Evolutionary conservation across 139 green algal genomes (phyloP).

Genomic region (Coccomyxa sp.): DNA sequence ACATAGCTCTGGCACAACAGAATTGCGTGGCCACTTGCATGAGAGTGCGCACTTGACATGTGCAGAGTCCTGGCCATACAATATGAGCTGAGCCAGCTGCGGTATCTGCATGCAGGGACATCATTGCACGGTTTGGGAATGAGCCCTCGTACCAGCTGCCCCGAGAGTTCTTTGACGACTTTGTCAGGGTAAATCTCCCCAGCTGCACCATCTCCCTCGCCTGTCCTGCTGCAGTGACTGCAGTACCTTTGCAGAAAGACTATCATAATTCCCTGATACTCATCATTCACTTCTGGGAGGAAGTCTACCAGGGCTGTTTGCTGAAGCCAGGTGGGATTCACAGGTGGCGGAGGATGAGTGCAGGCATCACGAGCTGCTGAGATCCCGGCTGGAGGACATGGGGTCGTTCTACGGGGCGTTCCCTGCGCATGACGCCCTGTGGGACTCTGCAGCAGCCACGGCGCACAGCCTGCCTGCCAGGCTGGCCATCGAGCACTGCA

Average conservation of each 20-base stretch:
- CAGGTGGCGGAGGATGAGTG: conserved; percentile 85
- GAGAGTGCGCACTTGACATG: no score
- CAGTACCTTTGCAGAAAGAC: no score
- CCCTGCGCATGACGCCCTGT: conserved; percentile 83
- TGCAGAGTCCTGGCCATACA: background rate
- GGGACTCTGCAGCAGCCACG: conserved; percentile 75
- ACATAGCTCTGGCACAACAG: background rate
- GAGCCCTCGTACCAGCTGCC: conserved; percentile 47
- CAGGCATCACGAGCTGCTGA: conserved; percentile 73
- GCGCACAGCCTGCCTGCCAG: conserved; percentile 61
- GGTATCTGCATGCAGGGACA: conserved; percentile 41
- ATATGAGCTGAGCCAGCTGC: background rate
- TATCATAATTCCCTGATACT: no score
- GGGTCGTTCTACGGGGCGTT: conserved; percentile 79
- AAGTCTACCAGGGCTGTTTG: background rate
- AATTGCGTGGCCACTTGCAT: background rate
- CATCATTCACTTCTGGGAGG: no score
- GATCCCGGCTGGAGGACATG: conserved; percentile 47
- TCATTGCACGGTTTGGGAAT: conserved; percentile 72
- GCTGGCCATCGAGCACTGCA: conserved; percentile 88
- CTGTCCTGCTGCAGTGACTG: no score
- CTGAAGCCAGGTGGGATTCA: background rate
- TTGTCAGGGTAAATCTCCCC: conserved; percentile 37
- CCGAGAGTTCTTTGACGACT: conserved; percentile 74
- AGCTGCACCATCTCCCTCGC: background rate